These are phyloP conservation scores for Craspedostauros australis DNA, from an alignment of 108 stramenopile species.

Conservation along the genomic window DNA sequence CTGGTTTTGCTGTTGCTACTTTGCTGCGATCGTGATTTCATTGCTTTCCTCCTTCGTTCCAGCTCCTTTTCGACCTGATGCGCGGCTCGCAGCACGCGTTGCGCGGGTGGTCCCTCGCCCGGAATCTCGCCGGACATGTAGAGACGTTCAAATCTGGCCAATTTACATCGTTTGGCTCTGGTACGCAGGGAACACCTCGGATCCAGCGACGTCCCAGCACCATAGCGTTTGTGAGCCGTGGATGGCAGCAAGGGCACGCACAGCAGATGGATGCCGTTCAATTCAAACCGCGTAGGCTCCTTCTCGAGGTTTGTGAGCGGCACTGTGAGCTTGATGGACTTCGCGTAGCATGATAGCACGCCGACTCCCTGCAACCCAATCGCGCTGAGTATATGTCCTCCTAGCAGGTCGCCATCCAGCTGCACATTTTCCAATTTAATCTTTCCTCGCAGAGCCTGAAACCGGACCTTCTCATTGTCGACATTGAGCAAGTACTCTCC, in stretches of 20 bases:
- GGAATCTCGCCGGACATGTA: conserved; percentile 61
- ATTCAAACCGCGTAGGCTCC: conserved; percentile 57
- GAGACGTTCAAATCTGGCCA: conserved; percentile 73
- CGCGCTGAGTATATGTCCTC: conserved; percentile 60
- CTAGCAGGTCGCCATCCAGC: conserved; percentile 76
- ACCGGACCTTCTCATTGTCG: conserved; percentile 69
- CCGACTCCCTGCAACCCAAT: conserved; percentile 74
- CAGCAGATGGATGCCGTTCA: conserved; percentile 63
- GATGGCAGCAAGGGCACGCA: conserved; percentile 71
- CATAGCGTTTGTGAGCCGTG: conserved; percentile 59
- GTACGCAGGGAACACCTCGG: conserved; percentile 60
- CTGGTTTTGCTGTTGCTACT: conserved; percentile 5
- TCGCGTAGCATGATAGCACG: conserved; percentile 63
- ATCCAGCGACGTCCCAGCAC: conserved; percentile 50
- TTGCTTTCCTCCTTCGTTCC: conserved; percentile 20
- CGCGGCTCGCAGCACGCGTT: conserved; percentile 32
- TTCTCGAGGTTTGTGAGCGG: conserved; percentile 66
- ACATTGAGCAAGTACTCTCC: conserved; percentile 80
- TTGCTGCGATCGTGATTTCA: conserved; percentile 8
- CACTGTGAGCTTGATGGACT: conserved; percentile 44
- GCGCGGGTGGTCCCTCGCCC: conserved; percentile 58
- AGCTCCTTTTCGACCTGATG: conserved; percentile 30
- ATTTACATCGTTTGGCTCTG: conserved; percentile 58
- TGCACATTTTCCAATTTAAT: conserved; percentile 81
- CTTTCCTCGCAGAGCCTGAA: conserved; percentile 63